Evolutionary conservation across 2,329 filamentous ascomycete genomes (phyloP).

Genomic region (Fonsecaea monophora): DNA sequence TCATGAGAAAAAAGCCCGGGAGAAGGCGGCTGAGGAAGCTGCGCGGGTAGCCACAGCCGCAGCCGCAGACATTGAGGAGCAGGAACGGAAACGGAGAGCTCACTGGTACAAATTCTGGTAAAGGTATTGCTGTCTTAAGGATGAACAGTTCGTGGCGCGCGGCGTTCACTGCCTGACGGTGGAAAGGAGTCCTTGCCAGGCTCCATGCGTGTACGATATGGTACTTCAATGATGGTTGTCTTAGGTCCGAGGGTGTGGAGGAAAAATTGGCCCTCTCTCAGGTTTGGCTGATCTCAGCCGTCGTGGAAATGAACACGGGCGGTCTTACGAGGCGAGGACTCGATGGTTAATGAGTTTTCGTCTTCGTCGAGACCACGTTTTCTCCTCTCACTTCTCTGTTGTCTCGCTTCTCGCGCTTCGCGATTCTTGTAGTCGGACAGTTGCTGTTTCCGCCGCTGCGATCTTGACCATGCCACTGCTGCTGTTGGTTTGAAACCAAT

Average conservation of each 20-base stretch:
- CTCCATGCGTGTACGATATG: not conserved
- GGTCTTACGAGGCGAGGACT: constrained; percentile 39
- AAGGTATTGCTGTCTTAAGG: constrained; percentile 34
- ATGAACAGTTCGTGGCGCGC: constrained; percentile 33
- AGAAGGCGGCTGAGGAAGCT: constrained; percentile 50
- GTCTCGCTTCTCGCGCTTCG: constrained; percentile 65
- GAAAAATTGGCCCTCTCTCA: not conserved
- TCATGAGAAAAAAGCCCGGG: constrained; percentile 67
- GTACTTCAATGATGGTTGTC: not conserved
- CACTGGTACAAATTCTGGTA: constrained; percentile 58
- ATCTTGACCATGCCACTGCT: constrained; percentile 63
- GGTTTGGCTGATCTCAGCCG: constrained; percentile 22
- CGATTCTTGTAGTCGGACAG: constrained; percentile 65
- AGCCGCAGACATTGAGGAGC: constrained; percentile 48
- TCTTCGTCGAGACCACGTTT: constrained; percentile 30
- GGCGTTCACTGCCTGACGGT: constrained; percentile 9
- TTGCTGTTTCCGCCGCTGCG: constrained; percentile 64
- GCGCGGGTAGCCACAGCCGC: constrained; percentile 44
- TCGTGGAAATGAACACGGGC: constrained; percentile 33
- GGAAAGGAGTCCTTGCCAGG: not conserved
- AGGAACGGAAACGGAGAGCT: constrained; percentile 51
- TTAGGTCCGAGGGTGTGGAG: not conserved
- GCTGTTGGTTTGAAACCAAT: constrained; percentile 68
- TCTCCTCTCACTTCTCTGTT: constrained; percentile 62
- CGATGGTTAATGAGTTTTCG: constrained; percentile 24